Evolutionary conservation across 108 stramenopile species (phyloP).

Genomic region (Conticribra weissflogii): DNA sequence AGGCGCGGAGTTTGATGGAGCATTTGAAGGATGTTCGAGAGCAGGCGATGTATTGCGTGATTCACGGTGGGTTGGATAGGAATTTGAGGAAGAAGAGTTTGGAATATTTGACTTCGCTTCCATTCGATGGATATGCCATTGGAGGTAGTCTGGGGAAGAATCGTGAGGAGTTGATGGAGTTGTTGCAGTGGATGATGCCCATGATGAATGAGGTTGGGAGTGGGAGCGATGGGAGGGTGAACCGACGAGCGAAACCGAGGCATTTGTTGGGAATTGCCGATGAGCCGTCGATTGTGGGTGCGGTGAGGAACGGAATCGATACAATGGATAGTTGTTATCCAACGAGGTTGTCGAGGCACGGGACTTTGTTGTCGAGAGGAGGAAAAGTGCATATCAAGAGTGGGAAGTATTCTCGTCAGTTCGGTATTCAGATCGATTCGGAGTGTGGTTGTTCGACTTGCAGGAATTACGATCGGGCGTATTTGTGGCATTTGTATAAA

Average conservation of each 20-base stretch:
- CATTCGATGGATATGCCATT: constrained; percentile 94
- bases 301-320: constrained; percentile 84
- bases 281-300: constrained; percentile 78
- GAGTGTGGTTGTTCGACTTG: constrained; percentile 85
- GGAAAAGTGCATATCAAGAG: constrained; percentile 71
- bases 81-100: constrained; percentile 77
- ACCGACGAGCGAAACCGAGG: constrained; percentile 76
- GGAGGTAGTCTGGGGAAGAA: constrained; percentile 92
- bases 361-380: constrained; percentile 70
- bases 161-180: constrained; percentile 80
- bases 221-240: constrained; percentile 1
- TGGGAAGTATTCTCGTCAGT: constrained; percentile 59
- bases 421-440: constrained; percentile 76
- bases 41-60: constrained; percentile 94
- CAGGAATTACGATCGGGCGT: constrained; percentile 83
- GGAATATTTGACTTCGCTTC: constrained; percentile 87
- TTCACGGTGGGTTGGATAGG: constrained; percentile 90
- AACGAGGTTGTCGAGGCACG: constrained; percentile 85
- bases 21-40: constrained; percentile 79
- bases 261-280: constrained; percentile 95
- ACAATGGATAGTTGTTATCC: constrained; percentile 94
- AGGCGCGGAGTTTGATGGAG: constrained; percentile 82
- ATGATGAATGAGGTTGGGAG: constrained; percentile 59
- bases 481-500: constrained; percentile 93
- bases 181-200: constrained; percentile 91